Conservation (phyloP, 176 grass and related monocot species). For the Guadua angustifolia region DNA sequence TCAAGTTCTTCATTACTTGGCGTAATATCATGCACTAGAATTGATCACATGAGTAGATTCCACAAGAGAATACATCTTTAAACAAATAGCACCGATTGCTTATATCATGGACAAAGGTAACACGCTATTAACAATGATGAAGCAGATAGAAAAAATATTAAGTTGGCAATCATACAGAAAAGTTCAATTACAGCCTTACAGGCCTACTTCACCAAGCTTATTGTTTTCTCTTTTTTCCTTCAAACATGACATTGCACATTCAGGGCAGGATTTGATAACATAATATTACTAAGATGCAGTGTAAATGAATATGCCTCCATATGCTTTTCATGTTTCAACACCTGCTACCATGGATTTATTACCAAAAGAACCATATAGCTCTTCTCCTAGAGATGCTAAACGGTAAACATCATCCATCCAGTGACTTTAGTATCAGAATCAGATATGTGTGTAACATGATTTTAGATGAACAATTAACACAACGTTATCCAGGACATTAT, state of each 20-base stretch:
- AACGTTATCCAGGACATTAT: neutral
- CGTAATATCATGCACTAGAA: neutral
- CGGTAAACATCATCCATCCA: neutral
- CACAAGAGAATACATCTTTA: neutral
- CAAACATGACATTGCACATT: neutral
- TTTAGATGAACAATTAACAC: neutral
- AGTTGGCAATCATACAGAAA: neutral
- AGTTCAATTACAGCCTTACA: neutral
- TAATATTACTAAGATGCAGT: neutral
- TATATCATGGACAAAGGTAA: neutral
- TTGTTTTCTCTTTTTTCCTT: neutral
- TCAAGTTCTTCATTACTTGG: neutral
- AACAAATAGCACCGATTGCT: neutral
- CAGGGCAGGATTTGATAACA: neutral
- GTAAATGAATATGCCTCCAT: neutral
- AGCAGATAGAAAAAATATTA: slow-evolving; percentile 8
- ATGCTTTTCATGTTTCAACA: slow-evolving; percentile 15
- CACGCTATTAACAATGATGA: neutral
- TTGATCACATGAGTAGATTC: neutral
- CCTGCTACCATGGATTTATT: neutral
- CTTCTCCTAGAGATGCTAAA: slow-evolving; percentile 10
- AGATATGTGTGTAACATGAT: neutral
- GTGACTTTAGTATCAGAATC: neutral
- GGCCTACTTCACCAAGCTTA: neutral
- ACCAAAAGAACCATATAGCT: neutral